Conservation (phyloP, 148 eudicot genomes). For the Diospyros kaki region DNA sequence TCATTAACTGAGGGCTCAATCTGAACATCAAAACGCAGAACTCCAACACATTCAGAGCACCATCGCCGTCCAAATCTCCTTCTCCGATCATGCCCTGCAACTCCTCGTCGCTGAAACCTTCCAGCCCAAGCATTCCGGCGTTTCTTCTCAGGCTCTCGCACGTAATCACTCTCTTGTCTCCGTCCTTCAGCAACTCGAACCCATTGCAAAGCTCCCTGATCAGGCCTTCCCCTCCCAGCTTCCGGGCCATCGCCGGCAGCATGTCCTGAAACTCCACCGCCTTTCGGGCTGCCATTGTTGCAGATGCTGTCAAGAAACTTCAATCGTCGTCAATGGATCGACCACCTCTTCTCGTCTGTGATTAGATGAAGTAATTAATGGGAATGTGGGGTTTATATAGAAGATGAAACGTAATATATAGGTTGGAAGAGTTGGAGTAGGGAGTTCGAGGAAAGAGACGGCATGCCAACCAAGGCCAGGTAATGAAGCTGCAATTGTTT, state of each 20-base stretch:
- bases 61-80: slow-evolving; percentile 38
- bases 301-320: background rate
- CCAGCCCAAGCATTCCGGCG: slow-evolving; percentile 28
- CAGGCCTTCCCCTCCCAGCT: slow-evolving; percentile 35
- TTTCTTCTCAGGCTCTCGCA: slow-evolving; percentile 32
- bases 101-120: slow-evolving; percentile 32
- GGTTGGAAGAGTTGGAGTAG: background rate
- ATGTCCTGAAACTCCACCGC: slow-evolving; percentile 19
- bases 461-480: slow-evolving; percentile 11
- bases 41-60: slow-evolving; percentile 34
- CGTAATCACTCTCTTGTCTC: slow-evolving; percentile 30
- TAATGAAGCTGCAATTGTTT: background rate
- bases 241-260: slow-evolving; percentile 30
- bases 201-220: slow-evolving; percentile 36
- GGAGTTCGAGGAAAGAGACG: background rate
- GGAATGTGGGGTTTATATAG: too few species aligned
- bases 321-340: background rate
- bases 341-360: too few species aligned
- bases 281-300: background rate
- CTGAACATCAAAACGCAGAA: slow-evolving; percentile 43
- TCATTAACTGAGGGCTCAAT: slow-evolving; percentile 35
- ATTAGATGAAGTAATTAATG: too few species aligned
- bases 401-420: too few species aligned
- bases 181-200: slow-evolving; percentile 33
- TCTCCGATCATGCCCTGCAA: slow-evolving; percentile 26